Evolutionary conservation across 2,329 filamentous ascomycete species (phyloP).

Genomic region (Neofusicoccum sp.): DNA sequence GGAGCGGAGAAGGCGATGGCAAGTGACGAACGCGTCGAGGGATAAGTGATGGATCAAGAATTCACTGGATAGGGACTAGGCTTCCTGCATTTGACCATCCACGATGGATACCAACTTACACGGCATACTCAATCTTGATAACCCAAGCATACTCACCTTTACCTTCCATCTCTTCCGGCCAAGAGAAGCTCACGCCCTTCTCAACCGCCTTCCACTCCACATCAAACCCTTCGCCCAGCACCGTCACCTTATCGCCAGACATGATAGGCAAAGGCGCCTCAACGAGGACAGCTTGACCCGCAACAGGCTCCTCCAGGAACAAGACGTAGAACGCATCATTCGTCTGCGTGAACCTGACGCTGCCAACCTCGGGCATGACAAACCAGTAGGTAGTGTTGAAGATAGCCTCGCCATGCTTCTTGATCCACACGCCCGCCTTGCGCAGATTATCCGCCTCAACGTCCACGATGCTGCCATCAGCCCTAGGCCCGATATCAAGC

Average conservation of each 20-base stretch:
- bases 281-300: slow-evolving; percentile 33
- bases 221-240: slow-evolving; percentile 36
- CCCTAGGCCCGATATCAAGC: slow-evolving; percentile 56
- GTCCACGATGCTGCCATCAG: slow-evolving; percentile 54
- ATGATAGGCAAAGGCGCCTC: slow-evolving; percentile 48
- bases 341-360: slow-evolving; percentile 53
- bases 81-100: not conserved
- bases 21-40: too few species aligned
- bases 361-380: slow-evolving; percentile 44
- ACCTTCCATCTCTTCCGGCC: slow-evolving; percentile 26
- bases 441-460: slow-evolving; percentile 49
- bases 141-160: slow-evolving; percentile 21
- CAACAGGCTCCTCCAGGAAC: slow-evolving; percentile 42
- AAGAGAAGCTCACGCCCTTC: slow-evolving; percentile 23
- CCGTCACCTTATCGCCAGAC: slow-evolving; percentile 46
- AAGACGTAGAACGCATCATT: slow-evolving; percentile 54
- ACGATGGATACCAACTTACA: not conserved
- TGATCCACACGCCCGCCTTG: slow-evolving; percentile 56
- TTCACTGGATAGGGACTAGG: too few species aligned
- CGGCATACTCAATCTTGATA: slow-evolving; percentile 22
- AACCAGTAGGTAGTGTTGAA: slow-evolving; percentile 59
- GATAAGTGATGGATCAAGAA: too few species aligned
- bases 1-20: too few species aligned
- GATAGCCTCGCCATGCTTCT: slow-evolving; percentile 53
- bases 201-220: slow-evolving; percentile 22